Conservation (phyloP, 148 eudicot genomes). For the Fagopyrum tataricum region DNA sequence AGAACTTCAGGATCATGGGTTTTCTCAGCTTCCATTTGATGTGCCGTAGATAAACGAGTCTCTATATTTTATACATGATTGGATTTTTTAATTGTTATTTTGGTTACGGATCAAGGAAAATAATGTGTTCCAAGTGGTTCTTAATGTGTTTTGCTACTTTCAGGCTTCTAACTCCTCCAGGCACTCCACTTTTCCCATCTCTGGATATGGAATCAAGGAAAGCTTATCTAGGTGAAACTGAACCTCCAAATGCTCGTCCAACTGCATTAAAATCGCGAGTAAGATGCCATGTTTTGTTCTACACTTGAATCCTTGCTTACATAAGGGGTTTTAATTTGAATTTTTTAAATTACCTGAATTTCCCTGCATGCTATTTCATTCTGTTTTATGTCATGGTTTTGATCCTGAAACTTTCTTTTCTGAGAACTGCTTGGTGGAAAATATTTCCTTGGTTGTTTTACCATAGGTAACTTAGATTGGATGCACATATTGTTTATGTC, state of each 20-base stretch:
- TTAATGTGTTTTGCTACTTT: constrained; percentile 16
- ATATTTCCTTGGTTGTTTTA: neutral
- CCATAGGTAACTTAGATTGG: neutral
- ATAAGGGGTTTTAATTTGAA: neutral
- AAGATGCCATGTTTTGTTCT: constrained; percentile 25
- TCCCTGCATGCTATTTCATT: neutral
- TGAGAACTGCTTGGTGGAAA: neutral
- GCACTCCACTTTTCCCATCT: constrained; percentile 63
- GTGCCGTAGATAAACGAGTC: too few species aligned
- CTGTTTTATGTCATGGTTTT: neutral
- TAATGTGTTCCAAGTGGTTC: constrained; percentile 4
- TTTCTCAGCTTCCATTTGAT: too few species aligned
- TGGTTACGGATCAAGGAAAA: neutral
- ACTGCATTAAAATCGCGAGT: constrained; percentile 60
- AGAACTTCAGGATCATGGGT: too few species aligned
- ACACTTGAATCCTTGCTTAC: neutral
- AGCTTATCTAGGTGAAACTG: constrained; percentile 34
- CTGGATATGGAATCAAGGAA: constrained; percentile 52
- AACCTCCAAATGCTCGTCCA: constrained; percentile 48
- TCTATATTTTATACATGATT: too few species aligned
- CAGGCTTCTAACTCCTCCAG: constrained; percentile 89
- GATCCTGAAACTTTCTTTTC: neutral
- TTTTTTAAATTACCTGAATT: constrained; percentile 2
- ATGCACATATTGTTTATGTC: neutral
- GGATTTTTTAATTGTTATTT: neutral